Conservation (phyloP, 2,329 filamentous ascomycete genomes). For the Epichloe sylvatica region DNA sequence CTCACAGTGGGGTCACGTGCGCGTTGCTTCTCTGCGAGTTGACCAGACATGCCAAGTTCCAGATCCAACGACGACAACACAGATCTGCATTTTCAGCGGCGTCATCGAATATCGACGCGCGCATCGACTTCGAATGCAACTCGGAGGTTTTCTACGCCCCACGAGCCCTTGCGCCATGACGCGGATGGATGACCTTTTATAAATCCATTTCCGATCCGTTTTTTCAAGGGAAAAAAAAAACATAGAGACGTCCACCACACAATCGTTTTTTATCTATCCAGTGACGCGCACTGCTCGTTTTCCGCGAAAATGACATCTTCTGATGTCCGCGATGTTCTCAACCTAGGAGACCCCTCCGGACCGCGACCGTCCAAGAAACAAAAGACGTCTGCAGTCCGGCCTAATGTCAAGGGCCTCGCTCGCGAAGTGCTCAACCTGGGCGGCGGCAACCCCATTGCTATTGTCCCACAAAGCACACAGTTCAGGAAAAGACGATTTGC, state of each 20-base stretch:
- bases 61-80: neutral
- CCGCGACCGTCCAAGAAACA: conserved; percentile 59
- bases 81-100: neutral
- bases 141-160: neutral
- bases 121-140: neutral
- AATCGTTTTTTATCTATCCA: no score
- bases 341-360: conserved; percentile 48
- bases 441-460: conserved; percentile 52
- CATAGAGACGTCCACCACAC: neutral
- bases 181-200: neutral
- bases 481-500: conserved; percentile 46
- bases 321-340: conserved; percentile 80
- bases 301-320: conserved; percentile 48
- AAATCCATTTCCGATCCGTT: neutral
- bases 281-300: neutral
- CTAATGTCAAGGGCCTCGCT: conserved; percentile 48
- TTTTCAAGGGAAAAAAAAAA: neutral
- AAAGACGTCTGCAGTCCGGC: conserved; percentile 47
- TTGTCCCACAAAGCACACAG: conserved; percentile 44
- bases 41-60: no score
- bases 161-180: neutral
- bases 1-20: conserved; percentile 12
- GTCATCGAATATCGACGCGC: neutral
- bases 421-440: conserved; percentile 52
- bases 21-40: neutral